These are phyloP conservation scores for Heritiera fomes DNA, from an alignment of 345 rosid genomes.

Conservation along the genomic window DNA sequence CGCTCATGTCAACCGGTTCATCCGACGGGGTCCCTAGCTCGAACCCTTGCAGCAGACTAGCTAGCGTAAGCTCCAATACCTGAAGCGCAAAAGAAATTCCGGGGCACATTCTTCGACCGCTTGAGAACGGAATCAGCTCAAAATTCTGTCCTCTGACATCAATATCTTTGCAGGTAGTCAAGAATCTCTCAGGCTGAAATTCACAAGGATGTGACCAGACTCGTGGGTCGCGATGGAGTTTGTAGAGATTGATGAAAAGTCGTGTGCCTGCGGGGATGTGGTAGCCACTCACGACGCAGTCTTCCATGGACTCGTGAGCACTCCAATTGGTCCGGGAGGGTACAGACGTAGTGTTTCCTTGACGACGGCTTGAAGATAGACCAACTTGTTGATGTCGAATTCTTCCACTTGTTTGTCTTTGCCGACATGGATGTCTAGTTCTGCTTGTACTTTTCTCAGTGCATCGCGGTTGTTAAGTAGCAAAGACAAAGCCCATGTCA, in stretches of 20 bases:
- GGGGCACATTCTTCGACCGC: constrained; percentile 46
- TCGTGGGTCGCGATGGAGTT: constrained; percentile 40
- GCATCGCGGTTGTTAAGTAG: constrained; percentile 38
- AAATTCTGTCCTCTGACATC: constrained; percentile 39
- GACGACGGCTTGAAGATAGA: constrained; percentile 37
- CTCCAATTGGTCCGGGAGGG: constrained; percentile 35
- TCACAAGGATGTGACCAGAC: constrained; percentile 36
- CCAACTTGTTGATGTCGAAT: constrained; percentile 35
- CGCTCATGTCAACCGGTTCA: constrained; percentile 36
- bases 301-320: constrained; percentile 42
- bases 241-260: constrained; percentile 27
- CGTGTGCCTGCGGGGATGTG: constrained; percentile 38
- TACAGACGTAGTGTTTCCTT: constrained; percentile 47
- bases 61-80: constrained; percentile 32
- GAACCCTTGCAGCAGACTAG: constrained; percentile 40
- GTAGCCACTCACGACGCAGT: constrained; percentile 37
- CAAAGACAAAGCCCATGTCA: constrained; percentile 48
- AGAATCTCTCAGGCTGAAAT: constrained; percentile 45
- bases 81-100: constrained; percentile 38
- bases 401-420: constrained; percentile 30
- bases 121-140: constrained; percentile 41
- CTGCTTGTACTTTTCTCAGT: constrained; percentile 40
- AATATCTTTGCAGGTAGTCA: constrained; percentile 29
- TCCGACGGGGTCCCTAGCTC: constrained; percentile 16
- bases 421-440: constrained; percentile 41